phyloP scores from a whole-genome alignment of 2,329 filamentous ascomycete genomes.

The Periconia macrospinosa region DNA sequence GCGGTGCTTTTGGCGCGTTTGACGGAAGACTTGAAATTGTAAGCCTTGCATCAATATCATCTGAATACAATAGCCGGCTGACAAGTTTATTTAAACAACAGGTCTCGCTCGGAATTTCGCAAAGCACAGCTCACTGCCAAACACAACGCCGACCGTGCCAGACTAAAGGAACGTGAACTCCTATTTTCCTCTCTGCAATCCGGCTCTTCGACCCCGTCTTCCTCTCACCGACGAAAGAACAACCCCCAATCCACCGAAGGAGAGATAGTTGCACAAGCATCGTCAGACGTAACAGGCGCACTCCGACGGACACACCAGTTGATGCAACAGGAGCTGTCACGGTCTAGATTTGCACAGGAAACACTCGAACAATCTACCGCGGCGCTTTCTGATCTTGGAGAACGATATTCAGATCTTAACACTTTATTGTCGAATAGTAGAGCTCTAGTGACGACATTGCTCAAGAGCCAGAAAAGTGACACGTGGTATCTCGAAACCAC shows the following conservation, averaged over 20 bases:
- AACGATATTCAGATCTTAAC: slow-evolving; percentile 80
- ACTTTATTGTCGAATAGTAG: slow-evolving; percentile 73
- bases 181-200: slow-evolving; percentile 68
- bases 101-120: slow-evolving; percentile 70
- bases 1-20: slow-evolving; percentile 68
- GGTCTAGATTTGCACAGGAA: slow-evolving; percentile 87
- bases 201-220: slow-evolving; percentile 38
- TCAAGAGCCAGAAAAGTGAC: slow-evolving; percentile 90
- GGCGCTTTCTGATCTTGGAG: slow-evolving; percentile 77
- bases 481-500: slow-evolving; percentile 96
- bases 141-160: slow-evolving; percentile 71
- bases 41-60: slow-evolving; percentile 30
- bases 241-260: slow-evolving; percentile 63
- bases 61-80: not conserved
- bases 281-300: slow-evolving; percentile 80
- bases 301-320: slow-evolving; percentile 83
- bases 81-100: slow-evolving; percentile 31
- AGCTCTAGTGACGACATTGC: slow-evolving; percentile 74
- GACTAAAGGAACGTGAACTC: slow-evolving; percentile 74
- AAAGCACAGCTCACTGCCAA: slow-evolving; percentile 81
- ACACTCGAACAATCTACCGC: slow-evolving; percentile 82
- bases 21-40: slow-evolving; percentile 72
- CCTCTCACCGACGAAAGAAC: slow-evolving; percentile 39
- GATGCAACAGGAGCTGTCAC: slow-evolving; percentile 80
- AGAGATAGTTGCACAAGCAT: slow-evolving; percentile 73